Evolutionary conservation across 768 basidiomycete species (phyloP).

Genomic region (Cantharellus cinnabarinus): DNA sequence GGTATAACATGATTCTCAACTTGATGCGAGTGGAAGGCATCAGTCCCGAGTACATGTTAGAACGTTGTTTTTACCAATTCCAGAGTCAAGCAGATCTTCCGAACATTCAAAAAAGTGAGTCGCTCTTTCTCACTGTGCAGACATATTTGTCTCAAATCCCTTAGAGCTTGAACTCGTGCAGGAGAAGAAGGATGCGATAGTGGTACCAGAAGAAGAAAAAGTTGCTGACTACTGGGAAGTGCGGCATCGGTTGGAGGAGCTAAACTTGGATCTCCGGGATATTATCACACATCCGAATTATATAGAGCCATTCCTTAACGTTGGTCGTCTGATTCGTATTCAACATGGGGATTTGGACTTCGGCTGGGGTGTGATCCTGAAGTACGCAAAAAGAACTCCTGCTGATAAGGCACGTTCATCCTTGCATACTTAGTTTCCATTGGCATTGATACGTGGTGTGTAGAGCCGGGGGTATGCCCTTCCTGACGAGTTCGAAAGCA

Average conservation of each 20-base stretch:
- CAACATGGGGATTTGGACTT: constrained; percentile 76
- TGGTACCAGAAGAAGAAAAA: constrained; percentile 65
- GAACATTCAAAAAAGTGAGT: constrained; percentile 58
- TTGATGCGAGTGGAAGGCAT: constrained; percentile 97
- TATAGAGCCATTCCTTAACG: constrained; percentile 80
- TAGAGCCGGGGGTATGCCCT: constrained; percentile 3
- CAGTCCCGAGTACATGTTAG: constrained; percentile 95
- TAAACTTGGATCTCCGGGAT: constrained; percentile 70
- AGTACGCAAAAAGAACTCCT: constrained; percentile 72
- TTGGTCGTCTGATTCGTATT: constrained; percentile 81
- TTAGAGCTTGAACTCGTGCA: constrained; percentile 63
- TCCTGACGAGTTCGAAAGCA: constrained; percentile 37
- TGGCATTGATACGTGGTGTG: not conserved
- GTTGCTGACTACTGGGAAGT: constrained; percentile 84
- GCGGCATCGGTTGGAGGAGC: constrained; percentile 81
- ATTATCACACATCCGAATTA: constrained; percentile 93
- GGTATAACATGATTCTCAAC: constrained; percentile 98
- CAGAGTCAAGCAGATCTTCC: constrained; percentile 90
- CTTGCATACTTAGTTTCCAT: not conserved
- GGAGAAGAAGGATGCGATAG: constrained; percentile 35
- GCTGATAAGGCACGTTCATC: constrained; percentile 31
- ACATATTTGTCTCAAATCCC: not conserved
- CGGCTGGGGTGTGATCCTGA: constrained; percentile 91
- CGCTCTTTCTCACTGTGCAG: not conserved
- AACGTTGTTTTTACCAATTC: constrained; percentile 96